Conservation (phyloP, 2,329 filamentous ascomycete genomes). For the Mycocentrospora acerina region DNA sequence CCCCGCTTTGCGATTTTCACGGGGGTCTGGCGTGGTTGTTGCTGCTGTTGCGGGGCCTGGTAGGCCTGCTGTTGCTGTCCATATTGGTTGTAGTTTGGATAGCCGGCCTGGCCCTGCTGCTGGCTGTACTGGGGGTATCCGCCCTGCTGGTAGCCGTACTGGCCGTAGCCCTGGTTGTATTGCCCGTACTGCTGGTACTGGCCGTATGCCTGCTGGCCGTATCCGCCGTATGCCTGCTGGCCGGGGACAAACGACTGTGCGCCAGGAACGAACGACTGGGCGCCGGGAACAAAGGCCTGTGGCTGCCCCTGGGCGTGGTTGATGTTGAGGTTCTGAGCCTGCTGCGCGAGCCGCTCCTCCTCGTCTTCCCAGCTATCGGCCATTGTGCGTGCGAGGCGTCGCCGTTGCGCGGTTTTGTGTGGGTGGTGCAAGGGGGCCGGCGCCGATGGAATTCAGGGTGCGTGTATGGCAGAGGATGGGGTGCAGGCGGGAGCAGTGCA, state of each 20-base stretch:
- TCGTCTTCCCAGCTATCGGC: slow-evolving; percentile 95
- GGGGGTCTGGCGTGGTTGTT: slow-evolving; percentile 53
- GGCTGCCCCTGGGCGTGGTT: slow-evolving; percentile 39
- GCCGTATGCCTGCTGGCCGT: slow-evolving; percentile 40
- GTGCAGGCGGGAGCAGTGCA: not conserved
- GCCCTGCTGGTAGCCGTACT: slow-evolving; percentile 47
- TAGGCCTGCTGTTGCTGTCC: slow-evolving; percentile 43
- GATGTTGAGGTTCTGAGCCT: slow-evolving; percentile 48
- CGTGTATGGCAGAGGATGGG: not conserved
- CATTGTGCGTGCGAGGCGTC: slow-evolving; percentile 56
- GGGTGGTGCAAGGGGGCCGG: slow-evolving; percentile 3
- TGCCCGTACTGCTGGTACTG: slow-evolving; percentile 44
- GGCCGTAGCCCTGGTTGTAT: slow-evolving; percentile 58
- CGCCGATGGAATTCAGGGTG: slow-evolving; percentile 1
- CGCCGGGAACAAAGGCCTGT: slow-evolving; percentile 63
- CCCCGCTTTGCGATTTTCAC: slow-evolving; percentile 64
- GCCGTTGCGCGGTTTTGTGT: slow-evolving; percentile 9
- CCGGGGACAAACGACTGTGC: slow-evolving; percentile 72
- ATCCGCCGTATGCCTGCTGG: slow-evolving; percentile 63
- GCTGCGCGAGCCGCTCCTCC: slow-evolving; percentile 74
- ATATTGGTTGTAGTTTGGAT: slow-evolving; percentile 17
- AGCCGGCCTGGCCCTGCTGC: slow-evolving; percentile 16
- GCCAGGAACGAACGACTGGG: slow-evolving; percentile 71
- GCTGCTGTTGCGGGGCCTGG: slow-evolving; percentile 47
- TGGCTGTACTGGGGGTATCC: slow-evolving; percentile 53